Base-by-base conservation (phyloP, 805 yeast species). In the Torulaspora delbrueckii region DNA sequence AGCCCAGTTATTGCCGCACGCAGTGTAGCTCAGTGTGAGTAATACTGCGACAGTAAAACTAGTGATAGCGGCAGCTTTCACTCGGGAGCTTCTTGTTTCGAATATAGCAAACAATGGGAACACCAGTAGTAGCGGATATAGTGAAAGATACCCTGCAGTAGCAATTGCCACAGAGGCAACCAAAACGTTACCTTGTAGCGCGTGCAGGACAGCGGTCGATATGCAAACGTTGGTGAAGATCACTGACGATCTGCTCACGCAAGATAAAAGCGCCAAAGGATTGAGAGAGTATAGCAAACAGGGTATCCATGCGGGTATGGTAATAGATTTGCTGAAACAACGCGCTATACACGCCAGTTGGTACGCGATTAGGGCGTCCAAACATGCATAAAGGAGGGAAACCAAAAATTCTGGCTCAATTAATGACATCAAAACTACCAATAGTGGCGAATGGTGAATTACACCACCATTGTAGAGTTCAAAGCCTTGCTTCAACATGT, bases 401-500 rank as follows among this genome's bases (percentile, higher is more conserved):
- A 52, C 30, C 34, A 53, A 39, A 8, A 38, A 26, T 12, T 45
- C 41, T 18, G 44, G 35, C 14, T 40, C 47, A 7, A 56, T 39
- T 5, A 52, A 27, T 5, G 58, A 45, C 43, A 58, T 44, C 1
- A 79, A 48, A 2, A 72, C 67, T 28, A 87, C 73, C 18, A 91
- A 57, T 14, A 89, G 60, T 3, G 96, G 96, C 3, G 95, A 81
- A 55, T 88, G 96, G 64, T 88, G 91, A 28, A 84, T 83, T 13
- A 89, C 80, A 19, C 95, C 95, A 8, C 97, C 96, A 50, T 79
- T 79, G 58, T 88, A 91, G 7, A 88, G 79, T 38, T 81, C 74
- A 41, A 84, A 70, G 16, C 72, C 73, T 55, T 81, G 75, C 3
- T 71, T 62, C 45, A 78, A 66, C 41, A 86, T 72, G 54, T 76